A percentile compares a stretch with the other conserved stretches of the same genome.
Evolutionary conservation across 495 filamentous ascomycete genomes (phyloP).

Genomic region (Pyronema omphalodes): DNA sequence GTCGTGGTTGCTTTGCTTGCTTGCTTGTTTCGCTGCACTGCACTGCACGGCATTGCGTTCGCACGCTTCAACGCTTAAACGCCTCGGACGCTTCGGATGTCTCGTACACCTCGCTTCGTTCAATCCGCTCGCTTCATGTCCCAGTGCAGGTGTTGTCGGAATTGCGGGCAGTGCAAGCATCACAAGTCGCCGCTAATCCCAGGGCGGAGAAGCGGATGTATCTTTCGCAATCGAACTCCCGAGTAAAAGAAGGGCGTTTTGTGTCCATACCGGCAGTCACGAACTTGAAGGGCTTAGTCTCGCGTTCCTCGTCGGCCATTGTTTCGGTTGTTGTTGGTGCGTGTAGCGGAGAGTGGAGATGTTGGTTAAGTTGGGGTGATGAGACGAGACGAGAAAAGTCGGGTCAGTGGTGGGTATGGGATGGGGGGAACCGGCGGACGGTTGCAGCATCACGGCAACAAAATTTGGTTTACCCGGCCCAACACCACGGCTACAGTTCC

Average conservation of each 20-base stretch:
- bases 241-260: conserved; percentile 5
- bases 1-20: no score
- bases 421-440: background rate
- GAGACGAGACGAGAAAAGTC: conserved; percentile 14
- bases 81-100: no score
- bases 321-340: conserved; percentile 25
- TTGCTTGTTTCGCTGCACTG: no score
- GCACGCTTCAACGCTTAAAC: no score
- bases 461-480: no score
- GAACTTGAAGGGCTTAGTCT: conserved; percentile 99
- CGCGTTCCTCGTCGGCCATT: conserved; percentile 81
- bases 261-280: conserved; percentile 65
- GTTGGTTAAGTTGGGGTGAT: background rate
- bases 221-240: no score
- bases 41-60: no score
- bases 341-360: conserved; percentile 11
- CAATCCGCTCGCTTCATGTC: no score
- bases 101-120: no score
- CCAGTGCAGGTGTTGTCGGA: background rate
- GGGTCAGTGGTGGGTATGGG: conserved; percentile 11
- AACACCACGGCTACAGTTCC: no score
- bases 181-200: conserved; percentile 16
- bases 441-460: conserved; percentile 7
- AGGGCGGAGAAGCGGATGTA: conserved; percentile 1
- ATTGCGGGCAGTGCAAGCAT: conserved; percentile 3